These are phyloP conservation scores for Suhomyces xylopsoci DNA, from an alignment of 805 yeast genomes.

Conservation along the genomic window DNA sequence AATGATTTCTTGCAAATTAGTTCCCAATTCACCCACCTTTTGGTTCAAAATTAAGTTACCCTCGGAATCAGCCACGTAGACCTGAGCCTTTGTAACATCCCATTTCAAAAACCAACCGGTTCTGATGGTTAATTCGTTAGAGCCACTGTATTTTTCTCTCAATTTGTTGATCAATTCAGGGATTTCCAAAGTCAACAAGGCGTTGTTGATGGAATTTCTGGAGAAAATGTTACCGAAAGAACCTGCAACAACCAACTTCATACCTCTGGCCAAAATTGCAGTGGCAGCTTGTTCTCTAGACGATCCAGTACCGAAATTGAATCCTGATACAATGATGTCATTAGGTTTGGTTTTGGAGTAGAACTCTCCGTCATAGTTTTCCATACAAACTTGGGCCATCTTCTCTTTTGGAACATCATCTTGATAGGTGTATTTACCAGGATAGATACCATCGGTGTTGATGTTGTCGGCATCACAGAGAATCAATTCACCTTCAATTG, in stretches of 20 bases:
- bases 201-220: conserved; percentile 95
- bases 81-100: conserved; percentile 86
- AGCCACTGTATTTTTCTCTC: conserved; percentile 59
- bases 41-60: conserved; percentile 66
- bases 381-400: conserved; percentile 99
- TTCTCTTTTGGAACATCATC: conserved; percentile 92
- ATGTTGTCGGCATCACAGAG: conserved; percentile 95
- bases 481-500: conserved; percentile 86
- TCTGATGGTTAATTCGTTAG: conserved; percentile 80
- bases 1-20: conserved; percentile 92
- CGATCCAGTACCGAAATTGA: conserved; percentile 97
- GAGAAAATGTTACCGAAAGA: conserved; percentile 96
- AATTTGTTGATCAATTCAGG: conserved; percentile 80
- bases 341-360: conserved; percentile 76
- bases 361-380: conserved; percentile 92
- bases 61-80: conserved; percentile 67
- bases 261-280: conserved; percentile 91
- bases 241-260: conserved; percentile 91
- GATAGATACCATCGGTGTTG: conserved; percentile 98
- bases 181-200: conserved; percentile 86
- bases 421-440: conserved; percentile 98
- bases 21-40: conserved; percentile 94
- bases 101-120: conserved; percentile 91
- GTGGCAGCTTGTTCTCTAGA: conserved; percentile 99
- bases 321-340: conserved; percentile 90